A percentile compares a stretch with the other conserved stretches of the same genome.
phyloP scores from a whole-genome alignment of 2,329 filamentous ascomycete species.

The Lizonia empirigonia region DNA sequence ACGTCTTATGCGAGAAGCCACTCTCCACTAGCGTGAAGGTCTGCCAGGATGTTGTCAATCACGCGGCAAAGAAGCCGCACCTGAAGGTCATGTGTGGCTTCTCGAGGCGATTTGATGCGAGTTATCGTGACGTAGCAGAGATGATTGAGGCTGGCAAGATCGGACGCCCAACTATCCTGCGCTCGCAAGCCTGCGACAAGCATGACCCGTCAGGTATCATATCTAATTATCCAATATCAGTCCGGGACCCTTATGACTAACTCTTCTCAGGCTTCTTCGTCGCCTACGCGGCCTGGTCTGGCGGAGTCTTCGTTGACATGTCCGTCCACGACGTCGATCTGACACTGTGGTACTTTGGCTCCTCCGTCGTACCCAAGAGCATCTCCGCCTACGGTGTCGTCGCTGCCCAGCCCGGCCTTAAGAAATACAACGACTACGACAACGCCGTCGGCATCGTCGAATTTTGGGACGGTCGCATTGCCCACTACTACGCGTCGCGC shows the following conservation, averaged over 20 bases:
- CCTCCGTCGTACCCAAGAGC: slow-evolving; percentile 45
- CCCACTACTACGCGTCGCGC: slow-evolving; percentile 53
- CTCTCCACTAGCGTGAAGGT: slow-evolving; percentile 42
- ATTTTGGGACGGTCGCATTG: slow-evolving; percentile 53
- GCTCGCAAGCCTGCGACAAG: slow-evolving; percentile 53
- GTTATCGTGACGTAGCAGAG: slow-evolving; percentile 48
- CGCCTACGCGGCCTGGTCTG: slow-evolving; percentile 48
- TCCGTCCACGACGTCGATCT: slow-evolving; percentile 55
- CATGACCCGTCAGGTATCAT: slow-evolving; percentile 32
- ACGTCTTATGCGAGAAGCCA: slow-evolving; percentile 51
- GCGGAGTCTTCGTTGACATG: slow-evolving; percentile 55
- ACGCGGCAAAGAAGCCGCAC: slow-evolving; percentile 43
- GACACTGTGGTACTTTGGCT: slow-evolving; percentile 50
- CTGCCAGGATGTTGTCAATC: slow-evolving; percentile 41
- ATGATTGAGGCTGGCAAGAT: slow-evolving; percentile 47
- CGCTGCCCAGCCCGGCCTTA: slow-evolving; percentile 47
- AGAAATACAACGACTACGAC: slow-evolving; percentile 50
- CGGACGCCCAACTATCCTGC: slow-evolving; percentile 49
- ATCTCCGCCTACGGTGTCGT: slow-evolving; percentile 46
- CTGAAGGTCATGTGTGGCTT: slow-evolving; percentile 55
- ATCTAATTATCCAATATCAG: not conserved
- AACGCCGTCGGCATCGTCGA: slow-evolving; percentile 54
- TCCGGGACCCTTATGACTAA: not conserved
- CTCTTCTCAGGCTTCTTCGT: slow-evolving; percentile 50
- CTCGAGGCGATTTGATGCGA: slow-evolving; percentile 54